A percentile compares a stretch with the other conserved stretches of the same genome.
phyloP scores from a whole-genome alignment of 169 alveolate species.

The Plasmodium yoelii region DNA sequence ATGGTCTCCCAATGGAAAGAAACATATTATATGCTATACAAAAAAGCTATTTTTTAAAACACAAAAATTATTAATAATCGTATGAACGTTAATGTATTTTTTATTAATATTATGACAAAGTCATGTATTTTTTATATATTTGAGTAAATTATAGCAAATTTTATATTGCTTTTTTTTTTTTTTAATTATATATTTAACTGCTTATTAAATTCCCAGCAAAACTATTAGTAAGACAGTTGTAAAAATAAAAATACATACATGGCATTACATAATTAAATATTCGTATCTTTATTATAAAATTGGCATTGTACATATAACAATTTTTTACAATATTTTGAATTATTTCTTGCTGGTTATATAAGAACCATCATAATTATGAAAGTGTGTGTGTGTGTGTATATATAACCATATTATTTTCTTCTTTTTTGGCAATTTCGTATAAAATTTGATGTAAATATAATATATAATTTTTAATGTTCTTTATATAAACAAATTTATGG shows the following conservation, averaged over 20 bases:
- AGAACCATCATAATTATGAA: no score
- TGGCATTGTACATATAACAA: not conserved
- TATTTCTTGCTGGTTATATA: not conserved
- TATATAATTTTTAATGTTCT: no score
- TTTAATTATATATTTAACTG: not conserved
- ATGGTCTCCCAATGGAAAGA: no score
- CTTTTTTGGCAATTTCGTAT: not conserved
- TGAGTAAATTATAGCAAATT: not conserved
- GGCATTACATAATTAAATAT: not conserved
- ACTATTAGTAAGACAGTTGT: constrained; percentile 2
- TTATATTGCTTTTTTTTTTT: not conserved
- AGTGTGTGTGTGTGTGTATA: no score
- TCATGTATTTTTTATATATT: not conserved
- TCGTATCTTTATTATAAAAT: not conserved
- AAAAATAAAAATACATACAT: not conserved
- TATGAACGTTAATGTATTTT: constrained; percentile 3
- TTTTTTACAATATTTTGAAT: not conserved
- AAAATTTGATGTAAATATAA: no score
- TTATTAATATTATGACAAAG: constrained; percentile 1
- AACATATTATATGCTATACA: no score
- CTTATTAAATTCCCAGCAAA: not conserved
- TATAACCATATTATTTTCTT: no score
- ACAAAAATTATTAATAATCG: not conserved
- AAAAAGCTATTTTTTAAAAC: not conserved
- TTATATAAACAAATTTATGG: no score